Conservation (phyloP, 179 eudicot species). For the Gypsophila paniculata region DNA sequence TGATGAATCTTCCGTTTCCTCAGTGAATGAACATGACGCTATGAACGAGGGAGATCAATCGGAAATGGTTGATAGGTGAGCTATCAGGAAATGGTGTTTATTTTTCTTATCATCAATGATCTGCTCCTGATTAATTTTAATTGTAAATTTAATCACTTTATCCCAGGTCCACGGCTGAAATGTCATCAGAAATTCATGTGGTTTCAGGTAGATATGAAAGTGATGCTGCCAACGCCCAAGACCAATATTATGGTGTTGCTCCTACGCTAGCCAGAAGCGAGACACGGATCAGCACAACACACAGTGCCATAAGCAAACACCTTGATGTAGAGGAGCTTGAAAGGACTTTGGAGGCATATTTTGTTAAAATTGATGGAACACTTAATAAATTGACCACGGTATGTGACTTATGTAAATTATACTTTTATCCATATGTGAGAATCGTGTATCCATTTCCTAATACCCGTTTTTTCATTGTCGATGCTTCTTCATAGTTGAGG, state of each 20-base stretch:
- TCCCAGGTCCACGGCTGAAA: conserved; percentile 54
- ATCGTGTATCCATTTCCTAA: neutral
- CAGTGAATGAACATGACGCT: conserved; percentile 52
- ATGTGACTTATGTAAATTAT: conserved; percentile 21
- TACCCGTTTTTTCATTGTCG: neutral
- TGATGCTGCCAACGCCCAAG: conserved; percentile 38
- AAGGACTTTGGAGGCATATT: conserved; percentile 98
- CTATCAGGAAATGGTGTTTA: neutral
- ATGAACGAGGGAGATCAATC: conserved; percentile 49
- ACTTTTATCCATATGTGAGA: neutral
- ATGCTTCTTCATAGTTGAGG: conserved; percentile 52
- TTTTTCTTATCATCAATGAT: neutral
- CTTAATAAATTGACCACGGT: conserved; percentile 90
- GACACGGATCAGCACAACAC: conserved; percentile 71
- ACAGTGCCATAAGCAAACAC: conserved; percentile 66
- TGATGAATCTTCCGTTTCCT: conserved; percentile 63
- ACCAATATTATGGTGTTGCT: conserved; percentile 41
- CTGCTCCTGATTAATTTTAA: neutral
- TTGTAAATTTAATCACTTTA: conserved; percentile 3
- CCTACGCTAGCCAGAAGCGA: conserved; percentile 52
- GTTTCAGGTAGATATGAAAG: conserved; percentile 46
- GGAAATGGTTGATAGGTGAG: conserved; percentile 59
- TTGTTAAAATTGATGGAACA: conserved; percentile 95
- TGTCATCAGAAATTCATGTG: conserved; percentile 44
- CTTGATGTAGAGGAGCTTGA: conserved; percentile 98